Conservation (phyloP, 2,329 filamentous ascomycete species). For the Xylaria sp. region DNA sequence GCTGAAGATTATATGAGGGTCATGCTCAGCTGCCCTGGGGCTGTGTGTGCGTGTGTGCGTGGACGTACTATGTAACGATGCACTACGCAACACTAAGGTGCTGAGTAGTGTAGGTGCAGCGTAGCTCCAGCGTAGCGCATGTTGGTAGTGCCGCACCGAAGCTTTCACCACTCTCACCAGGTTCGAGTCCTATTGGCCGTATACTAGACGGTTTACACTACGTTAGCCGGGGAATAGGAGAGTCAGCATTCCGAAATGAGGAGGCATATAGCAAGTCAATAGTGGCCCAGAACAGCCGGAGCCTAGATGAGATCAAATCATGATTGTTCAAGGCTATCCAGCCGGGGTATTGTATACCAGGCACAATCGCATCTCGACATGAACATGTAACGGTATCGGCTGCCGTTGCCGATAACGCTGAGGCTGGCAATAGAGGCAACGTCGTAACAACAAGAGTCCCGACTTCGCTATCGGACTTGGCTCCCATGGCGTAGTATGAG, state of each 20-base stretch:
- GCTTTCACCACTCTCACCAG: neutral
- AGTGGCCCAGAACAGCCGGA: neutral
- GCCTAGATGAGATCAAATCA: neutral
- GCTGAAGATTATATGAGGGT: constrained; percentile 32
- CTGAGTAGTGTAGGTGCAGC: neutral
- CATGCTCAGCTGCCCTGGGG: constrained; percentile 29
- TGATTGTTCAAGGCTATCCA: neutral
- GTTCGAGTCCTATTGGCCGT: neutral
- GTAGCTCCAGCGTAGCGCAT: neutral
- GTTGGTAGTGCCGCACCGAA: neutral
- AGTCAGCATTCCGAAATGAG: constrained; percentile 1
- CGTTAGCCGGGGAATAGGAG: neutral
- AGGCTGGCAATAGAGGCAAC: too few relatives aligned
- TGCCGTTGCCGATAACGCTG: too few relatives aligned
- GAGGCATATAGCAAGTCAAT: constrained; percentile 11
- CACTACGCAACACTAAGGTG: neutral
- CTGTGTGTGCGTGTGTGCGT: constrained; percentile 24
- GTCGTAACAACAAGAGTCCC: too few relatives aligned
- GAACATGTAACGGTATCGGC: neutral
- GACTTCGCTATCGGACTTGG: too few relatives aligned
- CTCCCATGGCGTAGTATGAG: too few relatives aligned
- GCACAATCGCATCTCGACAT: neutral
- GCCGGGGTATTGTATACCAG: neutral
- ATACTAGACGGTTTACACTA: neutral
- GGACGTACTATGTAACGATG: neutral